A percentile compares a stretch with the other conserved stretches of the same genome.
These are phyloP conservation scores for Halteria grandinella DNA, from an alignment of 73 alveolate species.

Conservation along the genomic window DNA sequence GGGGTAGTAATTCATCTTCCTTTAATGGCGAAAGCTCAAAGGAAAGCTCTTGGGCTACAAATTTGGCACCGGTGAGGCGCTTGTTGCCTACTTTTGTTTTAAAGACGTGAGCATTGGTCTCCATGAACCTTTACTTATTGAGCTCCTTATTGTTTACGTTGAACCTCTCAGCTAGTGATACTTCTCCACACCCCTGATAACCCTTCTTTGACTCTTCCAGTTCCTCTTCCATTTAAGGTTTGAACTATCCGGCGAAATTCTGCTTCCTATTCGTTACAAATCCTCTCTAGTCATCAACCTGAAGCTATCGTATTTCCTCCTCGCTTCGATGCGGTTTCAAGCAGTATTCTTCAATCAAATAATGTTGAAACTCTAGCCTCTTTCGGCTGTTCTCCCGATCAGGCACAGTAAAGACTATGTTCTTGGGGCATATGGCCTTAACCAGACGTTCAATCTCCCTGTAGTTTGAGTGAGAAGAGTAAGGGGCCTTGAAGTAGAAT, in stretches of 20 bases:
- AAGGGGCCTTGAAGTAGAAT: conserved; percentile 60
- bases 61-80: conserved; percentile 7
- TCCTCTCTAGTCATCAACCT: too few species aligned
- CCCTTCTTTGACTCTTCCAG: too few species aligned
- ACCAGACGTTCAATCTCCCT: conserved; percentile 72
- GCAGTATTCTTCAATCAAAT: conserved; percentile 33
- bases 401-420: conserved; percentile 36
- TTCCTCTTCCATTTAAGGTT: too few species aligned
- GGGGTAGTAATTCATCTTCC: too few species aligned
- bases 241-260: too few species aligned
- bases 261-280: too few species aligned
- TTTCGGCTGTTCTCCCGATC: conserved; percentile 16
- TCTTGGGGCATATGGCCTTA: conserved; percentile 69
- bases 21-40: background rate
- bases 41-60: conserved; percentile 4
- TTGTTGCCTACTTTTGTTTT: background rate
- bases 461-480: conserved; percentile 78
- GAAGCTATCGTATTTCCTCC: too few species aligned
- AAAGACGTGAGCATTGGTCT: conserved; percentile 8
- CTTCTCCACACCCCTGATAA: background rate
- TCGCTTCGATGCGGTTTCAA: too few species aligned
- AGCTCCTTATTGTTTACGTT: conserved; percentile 15
- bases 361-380: conserved; percentile 11
- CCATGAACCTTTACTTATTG: conserved; percentile 14
- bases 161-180: conserved; percentile 4